Conservation (phyloP, 1,284 basidiomycete species). For the Ganoderma boninense region DNA sequence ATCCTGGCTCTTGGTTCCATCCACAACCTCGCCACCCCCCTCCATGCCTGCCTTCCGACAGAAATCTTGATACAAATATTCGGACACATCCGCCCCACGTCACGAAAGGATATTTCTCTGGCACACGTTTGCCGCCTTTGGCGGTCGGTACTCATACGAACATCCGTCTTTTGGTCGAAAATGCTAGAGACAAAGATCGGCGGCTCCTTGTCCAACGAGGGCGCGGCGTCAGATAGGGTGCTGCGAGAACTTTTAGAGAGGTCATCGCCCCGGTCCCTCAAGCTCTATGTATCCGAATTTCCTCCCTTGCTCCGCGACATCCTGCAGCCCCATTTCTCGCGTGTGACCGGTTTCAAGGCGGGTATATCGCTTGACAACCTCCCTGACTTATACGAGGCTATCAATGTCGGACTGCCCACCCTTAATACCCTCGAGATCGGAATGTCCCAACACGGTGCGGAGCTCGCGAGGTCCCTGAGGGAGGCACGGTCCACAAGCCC, state of each 20-base stretch:
- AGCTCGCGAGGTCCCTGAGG: slow-evolving; percentile 3
- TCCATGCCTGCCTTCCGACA: slow-evolving; percentile 4
- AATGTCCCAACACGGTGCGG: not conserved
- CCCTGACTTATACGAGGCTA: slow-evolving; percentile 5
- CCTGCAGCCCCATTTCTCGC: slow-evolving; percentile 1
- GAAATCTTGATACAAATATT: slow-evolving; percentile 7
- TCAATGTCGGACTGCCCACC: not conserved
- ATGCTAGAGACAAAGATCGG: slow-evolving; percentile 6
- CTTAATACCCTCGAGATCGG: not conserved
- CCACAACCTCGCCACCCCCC: slow-evolving; percentile 9
- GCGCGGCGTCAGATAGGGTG: not conserved
- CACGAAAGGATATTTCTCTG: slow-evolving; percentile 1
- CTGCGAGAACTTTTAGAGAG: not conserved
- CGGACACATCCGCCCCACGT: slow-evolving; percentile 7
- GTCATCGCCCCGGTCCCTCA: not conserved
- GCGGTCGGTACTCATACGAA: slow-evolving; percentile 5
- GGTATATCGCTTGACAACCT: slow-evolving; percentile 6
- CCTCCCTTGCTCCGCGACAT: not conserved
- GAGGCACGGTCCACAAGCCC: slow-evolving; percentile 5
- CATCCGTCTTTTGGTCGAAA: not conserved
- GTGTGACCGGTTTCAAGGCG: not conserved
- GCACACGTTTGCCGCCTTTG: slow-evolving; percentile 8
- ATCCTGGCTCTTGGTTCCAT: slow-evolving; percentile 7
- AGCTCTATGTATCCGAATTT: slow-evolving; percentile 7
- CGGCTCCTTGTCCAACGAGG: not conserved